Base-by-base conservation (phyloP, 2,329 filamentous ascomycete species). In the Parastagonospora nodorum region DNA sequence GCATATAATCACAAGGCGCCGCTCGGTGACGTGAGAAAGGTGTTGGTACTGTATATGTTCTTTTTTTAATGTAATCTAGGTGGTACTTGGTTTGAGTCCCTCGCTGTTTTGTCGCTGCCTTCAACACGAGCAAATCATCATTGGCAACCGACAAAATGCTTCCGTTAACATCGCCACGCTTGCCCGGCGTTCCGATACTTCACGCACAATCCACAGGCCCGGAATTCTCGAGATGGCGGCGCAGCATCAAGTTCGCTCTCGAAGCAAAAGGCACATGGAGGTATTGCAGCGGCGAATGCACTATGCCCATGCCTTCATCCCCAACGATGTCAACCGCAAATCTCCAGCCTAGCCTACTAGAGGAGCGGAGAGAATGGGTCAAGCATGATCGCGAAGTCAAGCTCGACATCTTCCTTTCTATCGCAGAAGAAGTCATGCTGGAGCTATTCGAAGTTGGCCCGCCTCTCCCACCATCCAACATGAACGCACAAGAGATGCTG, bases 371-470 rank as follows among this genome's bases (percentile, higher is more conserved):
- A 52, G 62, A 64, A 12, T 73, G 71, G 71, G 61, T 68, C 28
- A 68, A 66, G 46, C 66, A 68, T 37, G 71, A 73, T 43, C 63
- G 71, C 15, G 71, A 72, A 32, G 68, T 69, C 37, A 73, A 72
- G 54, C 55, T 71, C 7, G 69, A 73, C 47, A 64, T 74, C 8
- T 74, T 73, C 56, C 59, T 73, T 6, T 74, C 71, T 0, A 29
- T 74, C 12, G 55, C 64, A 19, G 69, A 74, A 46, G 69, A 74
- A 27, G 69, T 72, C 44, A 73, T 73, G 58, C 57, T 67, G n/a
- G 71, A 73, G 10, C 58, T 73, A 1, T 69, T 74, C 42, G 64
- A 71, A 42, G 66, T 69, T 32, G 66, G 67, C 7, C 69, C 69
- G 28, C 67, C 68, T 24, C 55, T 72, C 2, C 71, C 69, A 11